Base-by-base conservation (phyloP, 306 rosid species). In the Betula pendula region DNA sequence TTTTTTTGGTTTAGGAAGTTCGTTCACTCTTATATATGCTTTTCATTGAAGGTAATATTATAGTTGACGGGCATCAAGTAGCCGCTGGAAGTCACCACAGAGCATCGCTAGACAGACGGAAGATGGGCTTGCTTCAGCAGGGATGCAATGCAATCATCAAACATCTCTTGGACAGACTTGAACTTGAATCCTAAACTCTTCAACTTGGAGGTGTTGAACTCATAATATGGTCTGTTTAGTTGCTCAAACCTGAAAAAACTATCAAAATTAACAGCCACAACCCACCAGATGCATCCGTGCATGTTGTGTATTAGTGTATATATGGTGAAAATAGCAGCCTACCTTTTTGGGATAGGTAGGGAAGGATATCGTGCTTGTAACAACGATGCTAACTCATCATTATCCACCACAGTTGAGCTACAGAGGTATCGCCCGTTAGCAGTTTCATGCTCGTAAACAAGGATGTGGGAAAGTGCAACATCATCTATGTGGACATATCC, bases 401-500 rank as follows among this genome's bases (percentile, higher is more conserved):
- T 84, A 29, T 88, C 81, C 63, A 91, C 44, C 22, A 88, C 87
- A 0, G 73, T 62, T 51, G 97, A 92, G 89, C 80, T 87, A 65
- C 97, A 89, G 72, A 95, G 69, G 75, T 87, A 90, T 77, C 97
- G 73, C 2, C 98, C 97, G n/a, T 63, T 65, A 47, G 92, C 87
- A 1, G 68, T 68, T 76, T 84, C 70, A 5, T 83, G 31, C 81
- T 95, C 92, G 35, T 79, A 95, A 74, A 89, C 84, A 50, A 89
- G 87, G 60, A 95, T 89, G 75, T 88, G 97, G 29, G 84, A 80
- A 31, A 80, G 87, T 1, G 93, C 95, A 68, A 83, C 97, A 84
- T 95, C 98, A 68, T 95, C 96, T 2, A 94, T 88, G 72, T 90
- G 91, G 70, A 90, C 90, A 33, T 91, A 94, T 65, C 97, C 98